Evolutionary conservation across 1,284 basidiomycete genomes (phyloP).

Genomic region (Taiwanofungus camphoratus): DNA sequence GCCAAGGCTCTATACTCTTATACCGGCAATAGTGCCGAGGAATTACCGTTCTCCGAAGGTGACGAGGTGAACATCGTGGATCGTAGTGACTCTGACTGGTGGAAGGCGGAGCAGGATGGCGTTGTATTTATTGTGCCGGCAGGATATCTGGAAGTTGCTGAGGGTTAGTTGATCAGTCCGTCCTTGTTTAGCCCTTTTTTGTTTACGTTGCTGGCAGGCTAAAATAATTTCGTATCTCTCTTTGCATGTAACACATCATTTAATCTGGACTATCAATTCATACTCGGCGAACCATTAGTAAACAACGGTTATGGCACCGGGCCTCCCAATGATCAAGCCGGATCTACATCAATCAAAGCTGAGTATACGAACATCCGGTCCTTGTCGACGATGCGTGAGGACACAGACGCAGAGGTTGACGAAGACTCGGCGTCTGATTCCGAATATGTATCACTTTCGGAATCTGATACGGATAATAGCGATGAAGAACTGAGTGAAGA

Average conservation of each 20-base stretch:
- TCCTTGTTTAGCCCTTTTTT: slow-evolving; percentile 46
- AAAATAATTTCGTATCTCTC: slow-evolving; percentile 54
- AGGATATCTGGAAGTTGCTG: slow-evolving; percentile 76
- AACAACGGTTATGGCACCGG: neutral
- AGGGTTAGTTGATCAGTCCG: slow-evolving; percentile 70
- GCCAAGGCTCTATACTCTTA: slow-evolving; percentile 83
- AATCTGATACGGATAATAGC: slow-evolving; percentile 43
- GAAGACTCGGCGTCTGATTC: slow-evolving; percentile 35
- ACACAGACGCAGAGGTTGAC: slow-evolving; percentile 4
- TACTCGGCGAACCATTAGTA: slow-evolving; percentile 1
- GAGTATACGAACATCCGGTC: neutral
- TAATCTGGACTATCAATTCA: slow-evolving; percentile 24
- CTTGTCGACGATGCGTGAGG: neutral
- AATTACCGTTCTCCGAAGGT: slow-evolving; percentile 78
- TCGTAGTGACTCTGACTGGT: slow-evolving; percentile 81
- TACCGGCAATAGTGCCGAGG: slow-evolving; percentile 63
- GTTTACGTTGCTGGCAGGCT: slow-evolving; percentile 66
- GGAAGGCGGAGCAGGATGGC: slow-evolving; percentile 85
- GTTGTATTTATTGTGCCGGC: slow-evolving; percentile 86
- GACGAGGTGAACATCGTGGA: slow-evolving; percentile 77
- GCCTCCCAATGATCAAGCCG: neutral
- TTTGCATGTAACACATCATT: slow-evolving; percentile 33
- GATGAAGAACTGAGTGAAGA: slow-evolving; percentile 36
- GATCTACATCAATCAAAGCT: neutral
- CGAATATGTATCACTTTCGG: slow-evolving; percentile 48